These are phyloP conservation scores for Diophrys appendiculata DNA, from an alignment of 73 alveolate genomes.

Conservation along the genomic window DNA sequence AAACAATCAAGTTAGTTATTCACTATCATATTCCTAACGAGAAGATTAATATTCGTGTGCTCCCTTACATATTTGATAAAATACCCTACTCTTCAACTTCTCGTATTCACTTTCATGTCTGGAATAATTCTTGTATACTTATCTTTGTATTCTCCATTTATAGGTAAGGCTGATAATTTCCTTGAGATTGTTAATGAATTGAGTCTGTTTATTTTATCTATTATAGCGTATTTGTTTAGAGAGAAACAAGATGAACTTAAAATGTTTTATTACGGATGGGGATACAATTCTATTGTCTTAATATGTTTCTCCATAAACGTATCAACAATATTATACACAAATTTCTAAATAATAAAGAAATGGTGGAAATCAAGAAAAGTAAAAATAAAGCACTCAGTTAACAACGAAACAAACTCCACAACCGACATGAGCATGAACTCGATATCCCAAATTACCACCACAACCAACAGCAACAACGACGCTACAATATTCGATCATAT, in stretches of 20 bases:
- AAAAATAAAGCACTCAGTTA: too few species aligned
- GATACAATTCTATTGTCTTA: neutral
- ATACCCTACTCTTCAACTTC: neutral
- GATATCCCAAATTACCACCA: too few species aligned
- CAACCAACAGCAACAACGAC: too few species aligned
- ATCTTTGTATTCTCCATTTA: neutral
- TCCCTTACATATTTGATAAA: neutral
- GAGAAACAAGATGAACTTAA: neutral
- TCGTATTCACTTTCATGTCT: neutral
- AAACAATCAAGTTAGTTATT: neutral
- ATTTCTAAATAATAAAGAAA: too few species aligned
- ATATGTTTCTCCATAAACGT: too few species aligned
- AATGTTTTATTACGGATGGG: neutral
- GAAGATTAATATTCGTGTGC: neutral
- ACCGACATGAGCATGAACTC: too few species aligned
- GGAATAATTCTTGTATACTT: neutral
- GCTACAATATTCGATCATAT: too few species aligned
- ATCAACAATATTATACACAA: too few species aligned
- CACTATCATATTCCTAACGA: neutral
- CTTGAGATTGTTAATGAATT: neutral
- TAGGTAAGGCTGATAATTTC: neutral
- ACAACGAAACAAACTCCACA: too few species aligned
- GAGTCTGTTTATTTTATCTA: too few species aligned
- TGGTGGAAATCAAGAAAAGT: too few species aligned
- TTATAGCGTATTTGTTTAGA: neutral